These are phyloP conservation scores for Trametes cubensis DNA, from an alignment of 768 basidiomycete genomes.

Conservation along the genomic window DNA sequence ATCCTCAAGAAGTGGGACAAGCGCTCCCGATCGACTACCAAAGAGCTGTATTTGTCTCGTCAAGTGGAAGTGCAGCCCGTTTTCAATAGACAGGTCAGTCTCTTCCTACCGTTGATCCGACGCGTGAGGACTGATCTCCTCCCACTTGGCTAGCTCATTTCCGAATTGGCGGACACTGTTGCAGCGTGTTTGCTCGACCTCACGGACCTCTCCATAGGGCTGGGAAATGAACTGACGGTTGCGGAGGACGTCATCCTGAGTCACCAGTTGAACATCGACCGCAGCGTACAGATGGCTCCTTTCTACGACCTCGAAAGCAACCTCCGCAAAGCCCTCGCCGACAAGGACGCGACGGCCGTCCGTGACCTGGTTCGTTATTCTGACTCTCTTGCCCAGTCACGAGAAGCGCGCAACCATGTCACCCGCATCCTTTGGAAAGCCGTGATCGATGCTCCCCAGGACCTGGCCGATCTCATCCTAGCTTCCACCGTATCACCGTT, in stretches of 20 bases:
- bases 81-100: slow-evolving; percentile 88
- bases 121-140: not conserved
- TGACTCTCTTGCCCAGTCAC: slow-evolving; percentile 62
- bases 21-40: slow-evolving; percentile 91
- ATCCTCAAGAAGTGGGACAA: slow-evolving; percentile 99
- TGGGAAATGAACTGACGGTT: slow-evolving; percentile 79
- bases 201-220: slow-evolving; percentile 72
- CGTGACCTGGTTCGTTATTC: slow-evolving; percentile 73
- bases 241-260: slow-evolving; percentile 70
- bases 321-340: slow-evolving; percentile 74
- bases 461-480: slow-evolving; percentile 76
- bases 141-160: slow-evolving; percentile 69
- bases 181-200: slow-evolving; percentile 81
- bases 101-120: not conserved
- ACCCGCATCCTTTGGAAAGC: slow-evolving; percentile 96
- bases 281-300: slow-evolving; percentile 63
- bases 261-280: slow-evolving; percentile 69
- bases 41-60: slow-evolving; percentile 92
- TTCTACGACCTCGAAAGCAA: slow-evolving; percentile 89
- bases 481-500: slow-evolving; percentile 68
- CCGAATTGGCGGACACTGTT: slow-evolving; percentile 91
- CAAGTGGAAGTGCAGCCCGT: slow-evolving; percentile 99
- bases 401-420: slow-evolving; percentile 65
- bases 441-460: slow-evolving; percentile 74
- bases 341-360: slow-evolving; percentile 60